Base-by-base conservation (phyloP, 164 flowering plant genomes). In the Magnolia officinalis region DNA sequence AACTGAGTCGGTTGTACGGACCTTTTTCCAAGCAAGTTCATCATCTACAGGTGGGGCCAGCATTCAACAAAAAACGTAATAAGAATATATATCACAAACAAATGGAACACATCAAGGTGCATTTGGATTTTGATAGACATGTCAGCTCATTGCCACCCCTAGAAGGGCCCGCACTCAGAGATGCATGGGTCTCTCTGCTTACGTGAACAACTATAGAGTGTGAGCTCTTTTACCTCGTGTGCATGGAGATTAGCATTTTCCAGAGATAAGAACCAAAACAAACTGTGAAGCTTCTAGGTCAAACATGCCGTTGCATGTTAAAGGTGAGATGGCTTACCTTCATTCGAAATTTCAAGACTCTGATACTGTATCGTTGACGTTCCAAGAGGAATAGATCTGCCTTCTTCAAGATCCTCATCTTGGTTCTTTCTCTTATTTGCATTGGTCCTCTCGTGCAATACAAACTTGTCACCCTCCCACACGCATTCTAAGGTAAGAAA, bases 391-490 rank as follows among this genome's bases (percentile, higher is more conserved):
- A 68, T 50, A 50, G 78, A 81, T 70, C 50, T 77, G 45, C n/a
- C 77, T 64, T 49, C 73, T 50, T 16, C 51, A 45, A 50, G 63
- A 74, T 79, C 80, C 71, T 14, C 72, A 49, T 79, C 87, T 76
- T 66, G 72, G 67, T 29, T 61, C 65, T 67, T 75, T 18, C 11
- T 59, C 70, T 83, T 80, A 51, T 63, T 67, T 75, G 75, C 78
- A 20, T 74, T 67, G 14, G 49, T 74, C 68, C 26, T 86, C 86
- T 91, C 93, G 19, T 82, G 78, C 78, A 91, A 86, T 8, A 85
- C 83, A 83, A 84, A 93, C 78, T 90, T 93, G 74, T 91, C 94
- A 64, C 80, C 81, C 76, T 85, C 70, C 96, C 93, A 91, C 5
- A 77, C 75, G 68, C 93, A 93, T 70, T 89, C 91, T 63, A 93